A percentile compares a stretch with the other conserved stretches of the same genome.
These are phyloP conservation scores for Nakaseomyces glabratus DNA, from an alignment of 1,139 yeast genomes.

Conservation along the genomic window DNA sequence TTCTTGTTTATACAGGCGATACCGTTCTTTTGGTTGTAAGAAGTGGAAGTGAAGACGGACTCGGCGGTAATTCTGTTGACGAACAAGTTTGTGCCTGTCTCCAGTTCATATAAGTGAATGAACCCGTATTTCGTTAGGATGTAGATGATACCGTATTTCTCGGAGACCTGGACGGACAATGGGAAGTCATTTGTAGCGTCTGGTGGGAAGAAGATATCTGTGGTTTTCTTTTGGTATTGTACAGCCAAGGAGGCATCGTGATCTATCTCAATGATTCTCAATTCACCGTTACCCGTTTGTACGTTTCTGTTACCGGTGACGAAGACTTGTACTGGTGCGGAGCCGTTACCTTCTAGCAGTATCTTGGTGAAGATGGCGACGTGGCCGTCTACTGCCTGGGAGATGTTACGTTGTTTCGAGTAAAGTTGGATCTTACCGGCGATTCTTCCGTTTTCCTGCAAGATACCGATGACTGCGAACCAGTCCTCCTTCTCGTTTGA, in stretches of 20 bases:
- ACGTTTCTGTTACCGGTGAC: slow-evolving; percentile 81
- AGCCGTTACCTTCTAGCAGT: slow-evolving; percentile 59
- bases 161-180: slow-evolving; percentile 78
- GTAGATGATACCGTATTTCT: slow-evolving; percentile 78
- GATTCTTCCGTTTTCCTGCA: slow-evolving; percentile 89
- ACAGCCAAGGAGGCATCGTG: slow-evolving; percentile 80
- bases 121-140: slow-evolving; percentile 92
- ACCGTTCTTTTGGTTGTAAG: slow-evolving; percentile 69
- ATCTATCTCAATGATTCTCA: slow-evolving; percentile 93
- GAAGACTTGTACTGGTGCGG: slow-evolving; percentile 69
- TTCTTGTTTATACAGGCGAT: slow-evolving; percentile 87
- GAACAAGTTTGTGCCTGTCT: slow-evolving; percentile 83
- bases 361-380: slow-evolving; percentile 82
- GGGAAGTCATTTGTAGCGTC: slow-evolving; percentile 98
- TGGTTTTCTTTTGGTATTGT: slow-evolving; percentile 72
- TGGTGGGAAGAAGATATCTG: slow-evolving; percentile 92
- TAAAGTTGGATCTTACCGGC: slow-evolving; percentile 94
- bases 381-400: slow-evolving; percentile 97
- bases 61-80: slow-evolving; percentile 96
- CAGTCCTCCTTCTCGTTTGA: slow-evolving; percentile 77
- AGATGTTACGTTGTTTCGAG: slow-evolving; percentile 78
- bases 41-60: slow-evolving; percentile 85
- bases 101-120: slow-evolving; percentile 90
- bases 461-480: slow-evolving; percentile 93
- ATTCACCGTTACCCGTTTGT: slow-evolving; percentile 67